These are phyloP conservation scores for Russula lepida DNA, from an alignment of 768 basidiomycete genomes.

Conservation along the genomic window DNA sequence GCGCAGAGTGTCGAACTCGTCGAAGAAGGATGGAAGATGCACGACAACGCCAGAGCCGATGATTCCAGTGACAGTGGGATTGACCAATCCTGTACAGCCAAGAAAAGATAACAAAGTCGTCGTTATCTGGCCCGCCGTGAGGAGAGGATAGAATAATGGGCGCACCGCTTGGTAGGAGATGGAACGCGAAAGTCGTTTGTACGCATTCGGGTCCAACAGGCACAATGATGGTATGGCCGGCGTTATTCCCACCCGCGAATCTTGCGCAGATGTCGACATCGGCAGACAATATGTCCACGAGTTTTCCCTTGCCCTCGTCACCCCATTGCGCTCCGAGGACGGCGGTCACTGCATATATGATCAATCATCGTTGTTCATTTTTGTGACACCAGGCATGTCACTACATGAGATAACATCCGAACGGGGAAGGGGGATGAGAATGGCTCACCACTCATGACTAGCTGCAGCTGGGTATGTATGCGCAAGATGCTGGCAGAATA, in stretches of 20 bases:
- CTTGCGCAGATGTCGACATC: constrained; percentile 89
- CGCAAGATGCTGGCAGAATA: no score
- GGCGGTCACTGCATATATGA: constrained; percentile 43
- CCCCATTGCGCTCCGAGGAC: constrained; percentile 90
- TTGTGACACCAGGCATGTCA: no score
- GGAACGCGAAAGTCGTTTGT: constrained; percentile 88
- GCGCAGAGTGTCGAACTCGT: constrained; percentile 80
- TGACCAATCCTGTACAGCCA: constrained; percentile 58
- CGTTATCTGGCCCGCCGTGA: neutral
- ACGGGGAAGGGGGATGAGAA: no score
- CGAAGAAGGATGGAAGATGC: constrained; percentile 91
- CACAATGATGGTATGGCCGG: constrained; percentile 95
- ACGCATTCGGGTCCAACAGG: constrained; percentile 57
- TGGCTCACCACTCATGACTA: no score
- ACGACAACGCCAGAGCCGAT: constrained; percentile 96
- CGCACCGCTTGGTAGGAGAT: constrained; percentile 87
- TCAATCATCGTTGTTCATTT: no score
- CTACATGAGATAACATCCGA: no score
- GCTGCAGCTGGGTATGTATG: no score
- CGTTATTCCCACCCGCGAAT: constrained; percentile 98
- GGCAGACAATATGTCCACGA: constrained; percentile 91
- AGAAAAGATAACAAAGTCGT: neutral
- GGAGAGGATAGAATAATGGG: neutral
- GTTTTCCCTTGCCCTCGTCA: constrained; percentile 90
- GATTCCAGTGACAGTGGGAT: constrained; percentile 74